phyloP scores from a whole-genome alignment of 441 rosid genomes.

The Populus hybrid region DNA sequence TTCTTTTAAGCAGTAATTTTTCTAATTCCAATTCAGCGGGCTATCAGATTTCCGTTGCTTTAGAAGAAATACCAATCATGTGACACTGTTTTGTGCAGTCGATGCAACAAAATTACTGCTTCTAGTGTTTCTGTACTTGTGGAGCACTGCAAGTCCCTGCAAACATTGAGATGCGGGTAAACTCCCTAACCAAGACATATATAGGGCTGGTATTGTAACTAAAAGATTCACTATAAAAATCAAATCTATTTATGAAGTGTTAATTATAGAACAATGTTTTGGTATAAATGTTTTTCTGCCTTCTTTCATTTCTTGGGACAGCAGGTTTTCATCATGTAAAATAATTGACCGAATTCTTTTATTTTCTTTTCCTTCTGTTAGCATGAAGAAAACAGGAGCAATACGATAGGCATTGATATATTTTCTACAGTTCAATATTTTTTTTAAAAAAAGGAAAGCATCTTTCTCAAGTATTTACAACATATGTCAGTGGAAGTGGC shows the following conservation, averaged over 20 bases:
- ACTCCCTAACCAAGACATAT: not conserved
- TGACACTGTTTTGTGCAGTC: slow-evolving; percentile 44
- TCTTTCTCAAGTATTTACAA: not conserved
- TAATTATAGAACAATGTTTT: not conserved
- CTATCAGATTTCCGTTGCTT: not conserved
- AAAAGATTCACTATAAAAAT: not conserved
- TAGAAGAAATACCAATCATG: not conserved
- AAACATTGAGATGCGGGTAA: slow-evolving; percentile 88
- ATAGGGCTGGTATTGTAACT: not conserved
- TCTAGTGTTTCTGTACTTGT: slow-evolving; percentile 64
- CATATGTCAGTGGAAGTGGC: not conserved
- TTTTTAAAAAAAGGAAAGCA: too few species aligned
- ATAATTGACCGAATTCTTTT: not conserved
- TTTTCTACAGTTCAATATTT: too few species aligned
- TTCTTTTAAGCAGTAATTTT: not conserved
- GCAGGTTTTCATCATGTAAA: not conserved
- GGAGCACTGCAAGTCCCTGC: slow-evolving; percentile 60
- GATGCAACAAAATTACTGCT: slow-evolving; percentile 57
- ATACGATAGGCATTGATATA: not conserved
- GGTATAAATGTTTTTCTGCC: not conserved
- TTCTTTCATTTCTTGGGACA: not conserved
- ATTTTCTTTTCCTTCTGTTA: not conserved
- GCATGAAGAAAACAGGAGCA: not conserved
- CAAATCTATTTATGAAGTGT: not conserved
- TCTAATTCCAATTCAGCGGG: not conserved